Evolutionary conservation across 1,284 basidiomycete species (phyloP).

Genomic region (Cystobasidium pallidum): DNA sequence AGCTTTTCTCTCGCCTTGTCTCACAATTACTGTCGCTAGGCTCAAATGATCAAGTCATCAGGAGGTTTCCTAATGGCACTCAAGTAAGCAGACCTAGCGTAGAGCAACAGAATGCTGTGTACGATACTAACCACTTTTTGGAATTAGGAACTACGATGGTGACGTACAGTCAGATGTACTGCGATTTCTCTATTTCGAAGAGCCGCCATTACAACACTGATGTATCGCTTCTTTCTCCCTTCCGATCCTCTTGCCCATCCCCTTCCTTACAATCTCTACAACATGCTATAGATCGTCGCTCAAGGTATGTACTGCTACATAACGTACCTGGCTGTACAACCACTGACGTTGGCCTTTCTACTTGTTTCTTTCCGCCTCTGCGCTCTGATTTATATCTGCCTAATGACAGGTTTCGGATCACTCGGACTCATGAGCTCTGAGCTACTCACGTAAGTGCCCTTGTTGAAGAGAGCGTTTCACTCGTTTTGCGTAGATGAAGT

Average conservation of each 20-base stretch:
- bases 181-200: neutral
- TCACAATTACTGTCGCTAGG: slow-evolving; percentile 54
- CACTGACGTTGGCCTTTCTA: too few relatives aligned
- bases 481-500: too few relatives aligned
- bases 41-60: slow-evolving; percentile 92
- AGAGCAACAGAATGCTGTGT: neutral
- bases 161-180: slow-evolving; percentile 66
- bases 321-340: too few relatives aligned
- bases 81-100: slow-evolving; percentile 61
- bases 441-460: slow-evolving; percentile 15
- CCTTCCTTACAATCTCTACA: neutral
- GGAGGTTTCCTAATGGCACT: slow-evolving; percentile 98
- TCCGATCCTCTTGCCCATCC: neutral
- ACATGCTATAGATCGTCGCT: slow-evolving; percentile 5
- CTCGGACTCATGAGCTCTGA: slow-evolving; percentile 34
- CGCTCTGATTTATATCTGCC: neutral
- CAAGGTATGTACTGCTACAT: neutral
- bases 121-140: neutral
- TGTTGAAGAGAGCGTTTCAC: too few relatives aligned
- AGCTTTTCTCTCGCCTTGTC: slow-evolving; percentile 54
- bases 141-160: slow-evolving; percentile 78
- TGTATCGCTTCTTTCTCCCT: too few relatives aligned
- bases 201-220: too few relatives aligned
- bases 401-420: slow-evolving; percentile 22
- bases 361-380: neutral